phyloP scores from a whole-genome alignment of 306 rosid species.

The Quercus agrifolia region DNA sequence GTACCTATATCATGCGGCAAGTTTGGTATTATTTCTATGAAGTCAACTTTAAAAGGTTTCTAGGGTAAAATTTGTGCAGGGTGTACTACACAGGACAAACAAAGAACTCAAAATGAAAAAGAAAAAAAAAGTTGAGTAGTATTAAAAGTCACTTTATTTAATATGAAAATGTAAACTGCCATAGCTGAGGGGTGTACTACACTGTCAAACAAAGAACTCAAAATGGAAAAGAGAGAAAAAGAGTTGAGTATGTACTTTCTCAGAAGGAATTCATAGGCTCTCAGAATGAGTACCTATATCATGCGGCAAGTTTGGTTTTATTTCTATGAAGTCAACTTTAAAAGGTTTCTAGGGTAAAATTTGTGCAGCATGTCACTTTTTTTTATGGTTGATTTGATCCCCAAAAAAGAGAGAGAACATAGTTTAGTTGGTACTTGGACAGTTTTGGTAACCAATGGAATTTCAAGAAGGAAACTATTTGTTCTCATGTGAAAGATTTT shows the following conservation, averaged over 20 bases:
- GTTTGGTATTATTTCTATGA: neutral
- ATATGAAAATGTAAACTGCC: neutral
- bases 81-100: neutral
- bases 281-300: neutral
- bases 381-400: neutral
- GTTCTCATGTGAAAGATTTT: neutral
- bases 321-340: neutral
- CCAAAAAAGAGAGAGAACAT: no score
- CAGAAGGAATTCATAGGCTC: neutral
- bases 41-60: neutral
- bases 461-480: neutral
- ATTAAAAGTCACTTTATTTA: neutral
- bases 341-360: neutral
- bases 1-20: neutral
- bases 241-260: neutral
- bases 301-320: neutral
- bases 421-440: neutral
- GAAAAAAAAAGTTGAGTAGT: neutral
- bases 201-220: neutral
- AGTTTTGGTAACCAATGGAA: neutral
- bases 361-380: neutral
- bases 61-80: neutral
- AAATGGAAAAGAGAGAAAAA: neutral
- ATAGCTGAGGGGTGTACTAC: neutral
- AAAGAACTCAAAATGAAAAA: neutral